Conservation (phyloP, 1,139 yeast genomes). For the Debaryomyces fabryi region DNA sequence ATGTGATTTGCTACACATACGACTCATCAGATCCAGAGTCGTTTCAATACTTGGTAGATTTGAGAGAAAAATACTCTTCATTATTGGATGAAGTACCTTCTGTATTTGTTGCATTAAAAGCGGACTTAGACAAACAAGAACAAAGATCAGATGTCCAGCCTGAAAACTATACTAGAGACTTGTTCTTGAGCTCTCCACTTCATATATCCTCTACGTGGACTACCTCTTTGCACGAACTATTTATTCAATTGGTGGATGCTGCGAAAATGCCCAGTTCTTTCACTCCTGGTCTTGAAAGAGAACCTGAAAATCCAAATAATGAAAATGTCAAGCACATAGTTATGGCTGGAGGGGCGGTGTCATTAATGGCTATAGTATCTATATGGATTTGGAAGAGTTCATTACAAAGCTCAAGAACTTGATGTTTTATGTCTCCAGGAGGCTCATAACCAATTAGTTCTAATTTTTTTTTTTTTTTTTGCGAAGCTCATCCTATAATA, state of each 20-base stretch:
- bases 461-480: conserved; percentile 6
- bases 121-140: conserved; percentile 93
- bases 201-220: conserved; percentile 93
- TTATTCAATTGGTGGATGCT: conserved; percentile 86
- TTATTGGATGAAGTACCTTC: conserved; percentile 71
- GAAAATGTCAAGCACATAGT: conserved; percentile 52
- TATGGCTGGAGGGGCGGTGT: conserved; percentile 67
- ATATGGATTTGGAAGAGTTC: conserved; percentile 64
- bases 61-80: conserved; percentile 58
- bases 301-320: conserved; percentile 51
- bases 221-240: conserved; percentile 79
- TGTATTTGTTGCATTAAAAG: conserved; percentile 88
- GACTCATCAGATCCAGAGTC: conserved; percentile 97
- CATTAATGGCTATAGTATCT: conserved; percentile 60
- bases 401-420: conserved; percentile 24
- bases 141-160: conserved; percentile 87
- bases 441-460: neutral
- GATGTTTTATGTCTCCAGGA: neutral
- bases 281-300: conserved; percentile 81
- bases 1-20: conserved; percentile 84
- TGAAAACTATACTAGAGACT: conserved; percentile 73
- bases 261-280: conserved; percentile 77
- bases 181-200: conserved; percentile 65
- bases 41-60: conserved; percentile 76
- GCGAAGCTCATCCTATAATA: conserved; percentile 9